Base-by-base conservation (phyloP, 2,329 filamentous ascomycete species). In the Aspergillus transmontanensis region DNA sequence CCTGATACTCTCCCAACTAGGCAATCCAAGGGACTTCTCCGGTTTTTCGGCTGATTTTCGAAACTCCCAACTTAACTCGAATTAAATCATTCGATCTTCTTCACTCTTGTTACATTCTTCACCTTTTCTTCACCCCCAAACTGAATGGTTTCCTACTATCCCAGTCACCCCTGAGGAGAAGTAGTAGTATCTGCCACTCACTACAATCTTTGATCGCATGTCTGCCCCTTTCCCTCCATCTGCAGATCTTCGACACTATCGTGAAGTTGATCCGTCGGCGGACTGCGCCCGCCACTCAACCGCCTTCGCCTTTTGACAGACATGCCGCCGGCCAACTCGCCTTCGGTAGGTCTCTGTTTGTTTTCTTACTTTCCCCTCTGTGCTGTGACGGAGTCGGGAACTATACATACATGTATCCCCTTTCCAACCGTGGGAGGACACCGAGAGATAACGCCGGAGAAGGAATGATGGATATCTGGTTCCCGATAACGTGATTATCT, bases 251-350 rank as follows among this genome's bases (percentile, higher is more conserved):
- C 9, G 28, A 39, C 23, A 58, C 39, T 50, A 32, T 26, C 51
- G 26, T 16, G n/a, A 59, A 50, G 26, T 50, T 26, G 26, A 46
- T 43, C 39, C 57, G 34, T 34, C 57, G 46, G 60, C 60, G 54
- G 54, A 48, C 48, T 60, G 51, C 39, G 16, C 46, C 60, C 43
- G 56, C 55, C 55, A 46, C 56, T 54, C 41, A 34, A 45, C 46
- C 23, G 48, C 46, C 46, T 45, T 61, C 58, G 61, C 51, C 34
- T 45, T 61, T 57, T 60, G 66, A 69, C 66, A 50, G 28, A 51
- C 65, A 80, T 80, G 77, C 78, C 79, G 67, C 80, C 79, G 67
- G 77, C 74, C 67, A 81, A 80, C 71, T 76, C 78, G 60, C 78
- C 79, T 59, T 75, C 74, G 69, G 80, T 82, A 78, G 66, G 79